Base-by-base conservation (phyloP, 2,329 filamentous ascomycete species). In the Fusarium papillatum region DNA sequence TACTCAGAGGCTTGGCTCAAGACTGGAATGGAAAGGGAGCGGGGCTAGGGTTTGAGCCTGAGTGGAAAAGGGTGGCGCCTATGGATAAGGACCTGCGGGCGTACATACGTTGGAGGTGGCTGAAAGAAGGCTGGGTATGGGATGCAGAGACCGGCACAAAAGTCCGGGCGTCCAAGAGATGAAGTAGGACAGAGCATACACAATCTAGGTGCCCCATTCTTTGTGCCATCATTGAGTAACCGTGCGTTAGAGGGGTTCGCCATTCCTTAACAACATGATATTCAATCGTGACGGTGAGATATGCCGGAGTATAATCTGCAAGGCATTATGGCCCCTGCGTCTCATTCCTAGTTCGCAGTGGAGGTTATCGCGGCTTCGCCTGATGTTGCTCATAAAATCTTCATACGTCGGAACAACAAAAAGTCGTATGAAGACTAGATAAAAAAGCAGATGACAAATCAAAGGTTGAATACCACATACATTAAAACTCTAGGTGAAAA, bases 71-170 rank as follows among this genome's bases (percentile, higher is more conserved):
- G 17, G 74, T 76, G 1, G 41, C 72, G 13, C 74, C 74, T 1
- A 29, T 69, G n/a, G 74, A 76, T 17, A 76, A 76, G 34, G 74
- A 76, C 38, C 36, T 76, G 22, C 64, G 61, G 26, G 68, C 63
- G 2, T 76, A 67, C 55, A 39, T 76, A 0, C 38, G 74, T 3
- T 76, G 75, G 75, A 77, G 72, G 72, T 76, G 75, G 75, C 59
- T 77, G 0, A 76, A 68, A 0, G 55, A 70, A 13, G 65, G 74
- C 0, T 76, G 74, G 74, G 24, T 76, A 19, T 76, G 74, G 74
- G 26, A 76, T 29, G 74, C 74, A 1, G 74, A 68, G 7, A 77
- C 72, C 7, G 75, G 74, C 0, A 3, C 19, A 2, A 75, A 65
- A 17, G 19, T 53, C 0, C 34, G 53, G 19, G 66, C 61, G 3